Evolutionary conservation across 306 rosid species (phyloP), one percentile per base, ranked within the genome.

Genomic region (Gillenia trifoliata): DNA sequence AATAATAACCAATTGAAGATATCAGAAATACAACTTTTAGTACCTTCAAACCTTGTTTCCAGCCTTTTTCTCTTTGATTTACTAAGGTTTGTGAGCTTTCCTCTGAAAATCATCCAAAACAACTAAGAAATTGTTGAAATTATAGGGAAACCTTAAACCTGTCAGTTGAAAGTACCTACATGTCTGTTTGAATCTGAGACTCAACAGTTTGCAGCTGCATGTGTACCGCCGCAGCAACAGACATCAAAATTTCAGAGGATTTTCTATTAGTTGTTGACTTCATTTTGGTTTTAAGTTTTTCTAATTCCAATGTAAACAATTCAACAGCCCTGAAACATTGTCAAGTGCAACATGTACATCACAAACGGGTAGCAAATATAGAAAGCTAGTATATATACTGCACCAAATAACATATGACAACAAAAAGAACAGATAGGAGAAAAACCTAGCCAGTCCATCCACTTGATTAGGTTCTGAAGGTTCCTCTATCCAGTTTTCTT

Each of bases 401-500:
- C 49, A 38, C 66, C 70, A 60, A 72, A 68, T 65, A 70, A 34
- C 43, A 55, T 26, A 11, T 59, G 26, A 1, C 25, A 20, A 59
- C 54, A 41, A 17, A 66, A 55, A 50, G 28, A 65, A 54, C 68
- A 54, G 74, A 78, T 67, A 69, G 70, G 81, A 61, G 49, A 74
- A 77, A 43, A 77, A 92, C 98, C 99, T 92, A 31, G 75, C 85
- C 82, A 92, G 83, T 64, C 88, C 97, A 85, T 92, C 93, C 78
- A 76, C 80, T 70, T 76, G 85, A 73, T 72, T 86, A 80, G 80
- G 75, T 61, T 79, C 89, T 77, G 80, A 79, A 81, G 85, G 80
- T 79, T 84, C 96, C 31, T 68, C 84, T 4, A 81, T 77, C 82
- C 88, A 86, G 68, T 74, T 80, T 61, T 79, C 83, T 84, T 83